A percentile compares a stretch with the other conserved stretches of the same genome.
Conservation (phyloP, 768 basidiomycete species). For the Phylloporus sp. region DNA sequence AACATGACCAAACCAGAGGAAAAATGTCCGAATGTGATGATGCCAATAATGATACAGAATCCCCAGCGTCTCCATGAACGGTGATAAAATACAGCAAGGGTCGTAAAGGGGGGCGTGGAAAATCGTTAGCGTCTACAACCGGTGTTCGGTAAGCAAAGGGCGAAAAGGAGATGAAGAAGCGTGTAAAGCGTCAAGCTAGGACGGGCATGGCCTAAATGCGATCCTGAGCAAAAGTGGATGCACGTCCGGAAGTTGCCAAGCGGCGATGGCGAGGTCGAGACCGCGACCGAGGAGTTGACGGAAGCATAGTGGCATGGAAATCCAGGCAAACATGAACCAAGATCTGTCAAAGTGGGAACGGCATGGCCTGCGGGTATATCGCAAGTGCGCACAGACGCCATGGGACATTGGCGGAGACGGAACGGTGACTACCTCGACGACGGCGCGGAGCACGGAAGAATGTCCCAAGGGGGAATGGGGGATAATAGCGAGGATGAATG, state of each 20-base stretch:
- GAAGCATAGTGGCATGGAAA: conserved; percentile 22
- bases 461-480: conserved; percentile 21
- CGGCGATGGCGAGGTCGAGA: conserved; percentile 4
- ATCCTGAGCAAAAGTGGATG: conserved; percentile 2
- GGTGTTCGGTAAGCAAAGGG: conserved; percentile 3
- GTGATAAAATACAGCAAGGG: conserved; percentile 27
- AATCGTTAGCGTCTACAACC: conserved; percentile 23
- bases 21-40: conserved; percentile 26
- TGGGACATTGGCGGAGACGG: conserved; percentile 7
- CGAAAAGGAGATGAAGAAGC: conserved; percentile 1
- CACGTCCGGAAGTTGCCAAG: conserved; percentile 16
- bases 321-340: conserved; percentile 19
- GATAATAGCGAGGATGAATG: conserved; percentile 19
- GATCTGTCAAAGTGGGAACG: conserved; percentile 13
- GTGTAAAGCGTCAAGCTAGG: conserved; percentile 1
- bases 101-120: conserved; percentile 26
- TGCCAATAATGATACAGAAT: conserved; percentile 35
- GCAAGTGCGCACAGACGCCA: conserved; percentile 11
- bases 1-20: conserved; percentile 13
- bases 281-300: conserved; percentile 24
- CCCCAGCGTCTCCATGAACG: conserved; percentile 17
- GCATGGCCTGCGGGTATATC: conserved; percentile 23
- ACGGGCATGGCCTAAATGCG: conserved; percentile 5
- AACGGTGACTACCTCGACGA: conserved; percentile 15
- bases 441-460: conserved; percentile 17